A percentile compares a stretch with the other conserved stretches of the same genome.
These are phyloP conservation scores for Chytriomyces hyalinus DNA, from an alignment of 192 early-diverging fungal genomes.

Conservation along the genomic window DNA sequence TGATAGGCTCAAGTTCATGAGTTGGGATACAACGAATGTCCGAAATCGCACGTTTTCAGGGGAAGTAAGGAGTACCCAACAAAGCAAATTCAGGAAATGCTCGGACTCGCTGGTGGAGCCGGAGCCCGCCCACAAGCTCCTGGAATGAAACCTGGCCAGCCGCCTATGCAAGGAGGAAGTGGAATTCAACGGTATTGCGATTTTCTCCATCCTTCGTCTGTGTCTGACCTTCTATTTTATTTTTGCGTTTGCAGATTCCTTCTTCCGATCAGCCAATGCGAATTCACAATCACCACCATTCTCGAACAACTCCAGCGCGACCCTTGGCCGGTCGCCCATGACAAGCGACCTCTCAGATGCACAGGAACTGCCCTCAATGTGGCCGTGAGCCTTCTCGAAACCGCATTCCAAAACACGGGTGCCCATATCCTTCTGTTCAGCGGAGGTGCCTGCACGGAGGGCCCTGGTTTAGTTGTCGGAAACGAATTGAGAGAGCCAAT, in stretches of 20 bases:
- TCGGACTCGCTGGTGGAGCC: constrained; percentile 67
- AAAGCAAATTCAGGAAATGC: constrained; percentile 98
- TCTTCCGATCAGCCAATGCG: constrained; percentile 90
- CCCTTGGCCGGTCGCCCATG: constrained; percentile 92
- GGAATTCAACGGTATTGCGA: constrained; percentile 60
- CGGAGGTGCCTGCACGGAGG: constrained; percentile 92
- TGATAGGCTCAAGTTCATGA: constrained; percentile 93
- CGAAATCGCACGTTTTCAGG: constrained; percentile 97
- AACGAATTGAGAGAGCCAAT: constrained; percentile 91
- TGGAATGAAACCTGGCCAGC: constrained; percentile 54
- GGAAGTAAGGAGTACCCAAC: constrained; percentile 94
- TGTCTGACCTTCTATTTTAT: not conserved
- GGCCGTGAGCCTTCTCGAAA: constrained; percentile 89
- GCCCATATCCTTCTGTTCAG: constrained; percentile 91
- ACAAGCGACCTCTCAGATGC: constrained; percentile 89
- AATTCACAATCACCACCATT: constrained; percentile 93
- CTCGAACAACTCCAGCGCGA: constrained; percentile 97
- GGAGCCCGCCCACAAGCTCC: constrained; percentile 20
- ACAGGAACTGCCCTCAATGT: constrained; percentile 95
- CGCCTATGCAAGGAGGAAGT: constrained; percentile 33
- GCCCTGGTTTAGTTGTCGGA: constrained; percentile 94
- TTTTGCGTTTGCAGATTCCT: constrained; percentile 70
- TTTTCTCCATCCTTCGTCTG: constrained; percentile 4
- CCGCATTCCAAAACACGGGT: constrained; percentile 89
- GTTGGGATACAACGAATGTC: constrained; percentile 92